These are phyloP conservation scores for Talaromyces pinophilus DNA, from an alignment of 2,329 filamentous ascomycete species.

Conservation along the genomic window DNA sequence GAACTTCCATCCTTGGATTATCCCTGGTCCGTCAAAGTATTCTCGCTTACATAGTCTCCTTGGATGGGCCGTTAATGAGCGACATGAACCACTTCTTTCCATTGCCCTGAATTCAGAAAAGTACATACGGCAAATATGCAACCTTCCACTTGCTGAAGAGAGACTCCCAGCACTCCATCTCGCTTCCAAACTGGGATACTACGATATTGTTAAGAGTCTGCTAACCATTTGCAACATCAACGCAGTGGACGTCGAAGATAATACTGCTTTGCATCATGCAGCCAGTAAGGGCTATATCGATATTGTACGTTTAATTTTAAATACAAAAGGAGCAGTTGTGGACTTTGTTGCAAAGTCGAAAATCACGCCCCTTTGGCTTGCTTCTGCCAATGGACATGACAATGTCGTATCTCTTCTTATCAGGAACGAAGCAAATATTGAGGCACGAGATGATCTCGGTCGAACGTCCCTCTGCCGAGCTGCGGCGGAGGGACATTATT, in stretches of 20 bases:
- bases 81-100: constrained; percentile 26
- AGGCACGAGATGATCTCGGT: background rate
- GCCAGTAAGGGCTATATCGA: constrained; percentile 13
- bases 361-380: constrained; percentile 21
- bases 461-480: background rate
- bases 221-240: constrained; percentile 18
- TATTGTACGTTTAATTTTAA: constrained; percentile 13
- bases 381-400: constrained; percentile 18
- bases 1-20: constrained; percentile 31
- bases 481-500: background rate
- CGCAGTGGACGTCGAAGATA: constrained; percentile 7
- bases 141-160: constrained; percentile 28
- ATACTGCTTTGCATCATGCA: constrained; percentile 22
- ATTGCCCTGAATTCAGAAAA: constrained; percentile 18
- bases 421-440: background rate
- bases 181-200: constrained; percentile 26
- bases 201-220: constrained; percentile 7
- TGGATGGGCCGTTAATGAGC: constrained; percentile 29
- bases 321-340: constrained; percentile 5
- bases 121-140: constrained; percentile 22
- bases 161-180: constrained; percentile 28
- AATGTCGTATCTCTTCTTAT: constrained; percentile 16
- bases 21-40: constrained; percentile 24
- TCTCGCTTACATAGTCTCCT: constrained; percentile 28
- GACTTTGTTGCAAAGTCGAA: constrained; percentile 6